Conservation (phyloP, 2,329 filamentous ascomycete species). For the Trichophyton verrucosum region DNA sequence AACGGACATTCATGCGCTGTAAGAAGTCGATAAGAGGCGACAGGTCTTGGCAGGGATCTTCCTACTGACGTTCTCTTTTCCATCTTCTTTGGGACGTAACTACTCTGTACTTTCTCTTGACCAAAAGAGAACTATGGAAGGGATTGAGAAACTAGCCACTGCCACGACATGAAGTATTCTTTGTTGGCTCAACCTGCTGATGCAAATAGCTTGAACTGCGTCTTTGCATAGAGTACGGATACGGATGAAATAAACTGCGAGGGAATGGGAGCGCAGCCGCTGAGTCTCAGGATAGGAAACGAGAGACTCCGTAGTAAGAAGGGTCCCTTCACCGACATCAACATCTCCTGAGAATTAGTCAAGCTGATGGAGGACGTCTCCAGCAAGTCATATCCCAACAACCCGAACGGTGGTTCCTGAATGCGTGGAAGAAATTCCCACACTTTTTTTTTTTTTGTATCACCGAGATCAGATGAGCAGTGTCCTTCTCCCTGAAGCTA, state of each 20-base stretch:
- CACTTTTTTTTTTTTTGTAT: not conserved
- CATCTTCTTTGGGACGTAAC: not conserved
- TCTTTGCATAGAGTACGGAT: not conserved
- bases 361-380: not conserved
- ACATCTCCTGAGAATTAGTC: not conserved
- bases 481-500: not conserved
- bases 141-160: not conserved
- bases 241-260: not conserved
- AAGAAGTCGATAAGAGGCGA: not conserved
- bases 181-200: not conserved
- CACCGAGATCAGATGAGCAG: constrained; percentile 2
- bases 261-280: not conserved
- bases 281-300: not conserved
- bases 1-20: not conserved
- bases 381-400: constrained; percentile 1
- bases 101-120: not conserved
- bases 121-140: not conserved
- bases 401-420: constrained; percentile 3
- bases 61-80: not conserved
- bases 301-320: not conserved
- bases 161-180: not conserved
- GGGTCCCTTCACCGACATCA: not conserved
- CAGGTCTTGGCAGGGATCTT: not conserved
- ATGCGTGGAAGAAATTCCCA: not conserved
- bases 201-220: not conserved